phyloP scores from a whole-genome alignment of 2,329 filamentous ascomycete genomes.

The Curvularia verruculosa region DNA sequence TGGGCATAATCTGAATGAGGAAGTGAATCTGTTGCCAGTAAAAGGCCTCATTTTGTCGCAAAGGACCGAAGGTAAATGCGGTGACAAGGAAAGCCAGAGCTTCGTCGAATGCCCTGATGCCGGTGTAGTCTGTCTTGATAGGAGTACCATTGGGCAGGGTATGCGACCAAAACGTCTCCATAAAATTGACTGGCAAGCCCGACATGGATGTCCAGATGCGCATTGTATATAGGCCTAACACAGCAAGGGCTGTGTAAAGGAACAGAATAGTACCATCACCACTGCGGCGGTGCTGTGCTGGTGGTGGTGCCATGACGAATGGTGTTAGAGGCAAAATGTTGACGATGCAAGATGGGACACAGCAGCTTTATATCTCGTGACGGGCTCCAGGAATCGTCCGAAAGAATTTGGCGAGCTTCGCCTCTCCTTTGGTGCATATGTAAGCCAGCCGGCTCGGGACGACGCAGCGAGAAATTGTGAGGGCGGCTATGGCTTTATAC shows the following conservation, averaged over 20 bases:
- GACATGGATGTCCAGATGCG: conserved; percentile 14
- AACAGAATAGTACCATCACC: conserved; percentile 17
- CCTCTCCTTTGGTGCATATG: background rate
- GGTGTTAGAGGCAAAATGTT: background rate
- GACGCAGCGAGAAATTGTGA: background rate
- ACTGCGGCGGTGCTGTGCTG: conserved; percentile 11
- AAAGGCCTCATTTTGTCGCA: conserved; percentile 19
- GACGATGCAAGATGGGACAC: background rate
- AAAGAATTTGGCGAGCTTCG: conserved; percentile 1
- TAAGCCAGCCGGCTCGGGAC: background rate
- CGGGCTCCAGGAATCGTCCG: background rate
- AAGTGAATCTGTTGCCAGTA: conserved; percentile 30
- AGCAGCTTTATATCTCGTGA: background rate
- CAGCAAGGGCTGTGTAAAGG: conserved; percentile 4
- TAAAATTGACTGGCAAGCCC: conserved; percentile 13
- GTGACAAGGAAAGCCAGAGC: conserved; percentile 17
- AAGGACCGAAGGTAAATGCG: conserved; percentile 20
- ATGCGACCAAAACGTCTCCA: conserved; percentile 3
- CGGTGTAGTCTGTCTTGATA: conserved; percentile 23
- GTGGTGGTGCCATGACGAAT: conserved; percentile 13
- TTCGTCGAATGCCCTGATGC: conserved; percentile 16
- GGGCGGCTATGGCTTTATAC: background rate
- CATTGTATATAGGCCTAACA: conserved; percentile 19
- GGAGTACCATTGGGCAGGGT: conserved; percentile 18
- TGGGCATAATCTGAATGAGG: conserved; percentile 11